These are phyloP conservation scores for Sporothrix brasiliensis DNA, from an alignment of 2,329 filamentous ascomycete species.

Conservation along the genomic window DNA sequence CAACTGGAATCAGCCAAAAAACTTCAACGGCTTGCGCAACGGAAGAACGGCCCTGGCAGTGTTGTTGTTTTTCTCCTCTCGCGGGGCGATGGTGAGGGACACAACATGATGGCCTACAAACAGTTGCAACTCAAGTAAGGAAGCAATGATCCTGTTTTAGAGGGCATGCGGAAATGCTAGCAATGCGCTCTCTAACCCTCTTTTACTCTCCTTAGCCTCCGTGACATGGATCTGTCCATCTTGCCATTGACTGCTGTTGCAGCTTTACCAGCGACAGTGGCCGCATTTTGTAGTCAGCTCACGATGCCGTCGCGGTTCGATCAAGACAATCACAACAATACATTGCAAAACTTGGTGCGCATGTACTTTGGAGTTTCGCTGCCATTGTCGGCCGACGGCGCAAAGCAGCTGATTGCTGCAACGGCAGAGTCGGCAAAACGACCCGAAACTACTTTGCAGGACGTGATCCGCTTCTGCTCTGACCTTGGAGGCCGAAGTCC, in stretches of 20 bases:
- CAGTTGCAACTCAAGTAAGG: constrained; percentile 51
- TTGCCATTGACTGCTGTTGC: constrained; percentile 48
- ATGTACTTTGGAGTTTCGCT: constrained; percentile 16
- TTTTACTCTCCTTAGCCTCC: constrained; percentile 40
- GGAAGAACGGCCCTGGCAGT: constrained; percentile 30
- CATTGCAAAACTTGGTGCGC: neutral
- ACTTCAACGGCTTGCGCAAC: constrained; percentile 45
- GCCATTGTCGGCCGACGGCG: constrained; percentile 9
- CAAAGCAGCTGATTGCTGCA: constrained; percentile 13
- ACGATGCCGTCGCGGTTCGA: neutral
- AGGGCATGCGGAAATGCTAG: neutral
- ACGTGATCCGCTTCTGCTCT: constrained; percentile 18
- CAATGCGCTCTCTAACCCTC: neutral
- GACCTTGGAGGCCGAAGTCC: neutral
- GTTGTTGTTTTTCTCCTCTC: constrained; percentile 52
- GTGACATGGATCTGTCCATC: constrained; percentile 45
- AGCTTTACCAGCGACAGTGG: constrained; percentile 46
- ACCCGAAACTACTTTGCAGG: neutral
- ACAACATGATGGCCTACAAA: constrained; percentile 40
- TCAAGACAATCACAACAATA: neutral
- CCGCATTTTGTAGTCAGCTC: constrained; percentile 45
- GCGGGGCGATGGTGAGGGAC: constrained; percentile 35
- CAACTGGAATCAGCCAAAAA: constrained; percentile 41
- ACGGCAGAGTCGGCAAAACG: neutral
- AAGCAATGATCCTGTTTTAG: too few species aligned